These are phyloP conservation scores for Phragmites australis DNA, from an alignment of 176 grass and related monocot genomes.

Conservation along the genomic window DNA sequence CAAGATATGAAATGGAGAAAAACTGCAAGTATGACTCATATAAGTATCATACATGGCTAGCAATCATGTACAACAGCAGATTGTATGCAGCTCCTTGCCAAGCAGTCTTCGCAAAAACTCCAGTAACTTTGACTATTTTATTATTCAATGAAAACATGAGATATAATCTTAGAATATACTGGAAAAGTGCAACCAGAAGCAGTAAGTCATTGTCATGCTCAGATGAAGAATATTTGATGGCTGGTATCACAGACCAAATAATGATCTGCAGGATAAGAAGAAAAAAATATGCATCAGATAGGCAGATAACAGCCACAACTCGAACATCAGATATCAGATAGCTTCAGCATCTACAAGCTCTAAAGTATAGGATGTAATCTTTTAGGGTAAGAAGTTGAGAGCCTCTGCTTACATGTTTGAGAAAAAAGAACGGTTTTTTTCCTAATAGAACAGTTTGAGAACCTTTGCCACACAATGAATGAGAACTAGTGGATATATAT, in stretches of 20 bases:
- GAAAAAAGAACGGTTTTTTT: too few relatives aligned
- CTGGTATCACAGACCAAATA: slow-evolving; percentile 85
- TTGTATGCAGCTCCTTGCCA: slow-evolving; percentile 94
- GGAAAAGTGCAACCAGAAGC: slow-evolving; percentile 71
- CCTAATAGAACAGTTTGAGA: too few relatives aligned
- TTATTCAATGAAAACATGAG: slow-evolving; percentile 84
- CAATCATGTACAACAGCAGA: slow-evolving; percentile 94
- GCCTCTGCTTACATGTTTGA: too few relatives aligned
- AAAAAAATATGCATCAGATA: slow-evolving; percentile 26
- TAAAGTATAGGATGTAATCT: neutral
- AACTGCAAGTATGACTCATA: neutral
- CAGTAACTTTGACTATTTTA: slow-evolving; percentile 75
- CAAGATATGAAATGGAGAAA: slow-evolving; percentile 3
- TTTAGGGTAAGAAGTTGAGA: too few relatives aligned
- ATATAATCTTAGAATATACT: slow-evolving; percentile 82
- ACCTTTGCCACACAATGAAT: neutral
- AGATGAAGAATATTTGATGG: slow-evolving; percentile 63
- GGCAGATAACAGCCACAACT: slow-evolving; percentile 20
- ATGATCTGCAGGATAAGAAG: slow-evolving; percentile 64
- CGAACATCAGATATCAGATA: slow-evolving; percentile 6
- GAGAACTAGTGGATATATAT: neutral
- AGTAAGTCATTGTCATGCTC: slow-evolving; percentile 76
- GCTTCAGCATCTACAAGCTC: neutral
- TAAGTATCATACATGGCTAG: slow-evolving; percentile 79
- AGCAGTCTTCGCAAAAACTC: slow-evolving; percentile 84